Conservation (phyloP, 106 monocot species). For the Allium cepa region DNA sequence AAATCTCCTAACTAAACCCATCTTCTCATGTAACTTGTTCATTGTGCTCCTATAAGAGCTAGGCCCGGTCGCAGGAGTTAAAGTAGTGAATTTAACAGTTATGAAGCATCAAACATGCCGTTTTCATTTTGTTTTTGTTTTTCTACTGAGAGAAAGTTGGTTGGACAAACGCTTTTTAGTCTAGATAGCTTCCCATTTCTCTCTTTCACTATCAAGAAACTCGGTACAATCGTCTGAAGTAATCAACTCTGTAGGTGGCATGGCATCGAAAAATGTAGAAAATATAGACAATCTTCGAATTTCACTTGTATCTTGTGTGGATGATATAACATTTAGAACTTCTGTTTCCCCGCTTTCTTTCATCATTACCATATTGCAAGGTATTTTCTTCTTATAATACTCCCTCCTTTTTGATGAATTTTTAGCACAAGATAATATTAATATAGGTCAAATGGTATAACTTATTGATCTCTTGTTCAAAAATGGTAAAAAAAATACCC, state of each 20-base stretch:
- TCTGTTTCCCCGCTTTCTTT: conserved; percentile 7
- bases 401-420: conserved; percentile 2
- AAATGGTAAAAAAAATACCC: too few species aligned
- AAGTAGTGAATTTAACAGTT: too few species aligned
- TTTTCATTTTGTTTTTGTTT: too few species aligned
- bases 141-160: background rate
- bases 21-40: too few species aligned
- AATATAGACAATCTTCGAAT: background rate
- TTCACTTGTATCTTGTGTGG: background rate
- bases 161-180: background rate
- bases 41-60: too few species aligned
- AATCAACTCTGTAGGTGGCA: background rate
- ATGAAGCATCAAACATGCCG: too few species aligned
- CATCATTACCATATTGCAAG: conserved; percentile 21
- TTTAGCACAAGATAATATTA: background rate
- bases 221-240: background rate
- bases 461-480: too few species aligned
- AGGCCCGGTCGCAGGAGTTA: too few species aligned
- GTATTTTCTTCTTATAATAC: conserved; percentile 11
- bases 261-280: background rate
- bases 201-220: background rate
- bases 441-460: too few species aligned
- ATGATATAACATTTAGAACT: conserved; percentile 3
- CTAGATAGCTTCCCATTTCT: background rate
- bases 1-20: too few species aligned